Percentiles rank a stretch among this genome's conserved stretches.
phyloP scores from a whole-genome alignment of 2,329 filamentous ascomycete species.

The Tolypocladium cylindrosporum region DNA sequence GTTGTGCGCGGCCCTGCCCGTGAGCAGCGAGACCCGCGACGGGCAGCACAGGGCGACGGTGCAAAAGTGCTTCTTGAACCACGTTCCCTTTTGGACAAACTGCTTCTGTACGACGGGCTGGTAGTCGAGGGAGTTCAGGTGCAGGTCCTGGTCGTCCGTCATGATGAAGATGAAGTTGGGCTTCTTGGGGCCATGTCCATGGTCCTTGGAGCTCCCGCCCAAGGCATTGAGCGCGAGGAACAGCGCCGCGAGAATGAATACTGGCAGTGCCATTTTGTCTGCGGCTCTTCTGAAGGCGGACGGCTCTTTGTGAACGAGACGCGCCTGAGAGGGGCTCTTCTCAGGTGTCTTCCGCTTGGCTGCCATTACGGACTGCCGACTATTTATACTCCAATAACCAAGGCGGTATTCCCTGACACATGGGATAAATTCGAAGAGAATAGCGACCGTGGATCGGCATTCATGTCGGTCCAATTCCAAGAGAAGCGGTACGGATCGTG shows the following conservation, averaged over 20 bases:
- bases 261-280: not conserved
- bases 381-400: not conserved
- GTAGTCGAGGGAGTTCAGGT: slow-evolving; percentile 50
- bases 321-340: not conserved
- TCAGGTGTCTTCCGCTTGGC: not conserved
- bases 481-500: too few relatives aligned
- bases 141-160: slow-evolving; percentile 58
- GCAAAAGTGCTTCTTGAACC: slow-evolving; percentile 53
- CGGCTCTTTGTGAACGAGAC: not conserved
- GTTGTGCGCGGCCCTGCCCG: slow-evolving; percentile 58
- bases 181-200: not conserved
- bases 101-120: slow-evolving; percentile 48
- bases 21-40: slow-evolving; percentile 54
- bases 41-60: slow-evolving; percentile 60
- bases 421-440: too few relatives aligned
- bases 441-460: too few relatives aligned
- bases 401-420: too few relatives aligned
- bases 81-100: slow-evolving; percentile 46
- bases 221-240: not conserved
- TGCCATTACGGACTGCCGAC: not conserved
- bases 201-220: not conserved
- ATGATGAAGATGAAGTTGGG: slow-evolving; percentile 56
- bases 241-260: not conserved
- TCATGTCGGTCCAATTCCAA: too few relatives aligned
- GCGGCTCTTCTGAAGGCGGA: not conserved